Percentiles rank a stretch among this genome's conserved stretches.
These are phyloP conservation scores for Aspergillus fumigatus DNA, from an alignment of 2,329 filamentous ascomycete species.

Conservation along the genomic window DNA sequence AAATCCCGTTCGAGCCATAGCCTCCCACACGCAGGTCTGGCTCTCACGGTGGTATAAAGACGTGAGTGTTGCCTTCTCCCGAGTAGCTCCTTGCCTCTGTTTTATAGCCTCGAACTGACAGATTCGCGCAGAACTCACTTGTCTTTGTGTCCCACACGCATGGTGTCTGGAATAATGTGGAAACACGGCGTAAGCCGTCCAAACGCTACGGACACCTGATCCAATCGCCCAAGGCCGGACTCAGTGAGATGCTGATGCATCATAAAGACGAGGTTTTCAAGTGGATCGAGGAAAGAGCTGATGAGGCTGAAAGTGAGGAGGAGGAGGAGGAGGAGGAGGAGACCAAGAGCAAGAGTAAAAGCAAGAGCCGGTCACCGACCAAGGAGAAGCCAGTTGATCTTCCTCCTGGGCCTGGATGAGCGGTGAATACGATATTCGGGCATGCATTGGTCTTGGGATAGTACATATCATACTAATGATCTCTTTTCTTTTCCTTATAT, in stretches of 20 bases:
- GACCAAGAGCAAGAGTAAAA: slow-evolving; percentile 9
- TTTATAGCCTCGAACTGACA: slow-evolving; percentile 2
- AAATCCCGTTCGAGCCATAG: slow-evolving; percentile 69
- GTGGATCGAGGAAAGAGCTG: slow-evolving; percentile 41
- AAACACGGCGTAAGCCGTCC: slow-evolving; percentile 51
- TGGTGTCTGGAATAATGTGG: slow-evolving; percentile 66
- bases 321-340: slow-evolving; percentile 21
- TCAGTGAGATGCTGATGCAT: slow-evolving; percentile 55
- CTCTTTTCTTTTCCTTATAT: neutral
- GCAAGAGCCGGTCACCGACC: slow-evolving; percentile 12
- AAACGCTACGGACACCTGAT: slow-evolving; percentile 55
- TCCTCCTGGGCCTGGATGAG: slow-evolving; percentile 2
- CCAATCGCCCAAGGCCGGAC: slow-evolving; percentile 40
- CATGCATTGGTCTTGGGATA: neutral
- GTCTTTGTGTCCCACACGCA: slow-evolving; percentile 75
- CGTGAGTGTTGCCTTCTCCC: slow-evolving; percentile 29
- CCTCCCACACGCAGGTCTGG: slow-evolving; percentile 65
- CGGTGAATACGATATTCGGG: neutral
- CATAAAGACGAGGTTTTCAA: slow-evolving; percentile 49
- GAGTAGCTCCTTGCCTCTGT: neutral
- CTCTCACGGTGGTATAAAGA: slow-evolving; percentile 78
- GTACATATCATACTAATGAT: neutral
- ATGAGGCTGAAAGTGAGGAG: slow-evolving; percentile 21
- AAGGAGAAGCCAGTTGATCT: slow-evolving; percentile 8
- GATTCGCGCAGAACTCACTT: slow-evolving; percentile 57